These are phyloP conservation scores for Floccularia luteovirens DNA, from an alignment of 768 basidiomycete genomes.

Conservation along the genomic window DNA sequence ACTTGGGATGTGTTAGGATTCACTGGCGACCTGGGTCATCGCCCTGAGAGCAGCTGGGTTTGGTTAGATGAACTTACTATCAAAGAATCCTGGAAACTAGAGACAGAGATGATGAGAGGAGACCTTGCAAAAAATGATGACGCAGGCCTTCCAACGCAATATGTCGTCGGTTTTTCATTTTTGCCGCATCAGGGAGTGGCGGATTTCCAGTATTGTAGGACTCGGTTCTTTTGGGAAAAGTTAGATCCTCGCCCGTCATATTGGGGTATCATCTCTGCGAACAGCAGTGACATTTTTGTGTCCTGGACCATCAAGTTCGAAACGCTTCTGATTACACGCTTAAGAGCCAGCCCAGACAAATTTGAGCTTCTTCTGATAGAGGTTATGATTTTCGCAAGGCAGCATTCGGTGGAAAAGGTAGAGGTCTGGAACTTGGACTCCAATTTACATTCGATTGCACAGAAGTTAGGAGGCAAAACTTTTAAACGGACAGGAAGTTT, in stretches of 20 bases:
- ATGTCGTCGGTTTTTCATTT: constrained; percentile 11
- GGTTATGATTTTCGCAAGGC: constrained; percentile 17
- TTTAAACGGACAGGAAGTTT: constrained; percentile 26
- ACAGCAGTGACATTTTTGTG: constrained; percentile 10
- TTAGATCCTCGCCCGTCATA: constrained; percentile 7
- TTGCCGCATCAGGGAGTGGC: constrained; percentile 19
- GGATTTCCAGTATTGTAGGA: constrained; percentile 17
- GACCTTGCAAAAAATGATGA: constrained; percentile 15
- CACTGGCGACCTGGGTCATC: not conserved
- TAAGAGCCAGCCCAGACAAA: constrained; percentile 12
- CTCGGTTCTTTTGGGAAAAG: constrained; percentile 12
- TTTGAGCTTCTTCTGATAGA: constrained; percentile 24
- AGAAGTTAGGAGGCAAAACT: constrained; percentile 18
- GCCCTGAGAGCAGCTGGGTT: constrained; percentile 6
- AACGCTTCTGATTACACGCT: constrained; percentile 17
- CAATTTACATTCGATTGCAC: constrained; percentile 10
- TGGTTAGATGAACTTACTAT: constrained; percentile 24
- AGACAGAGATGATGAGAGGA: constrained; percentile 26
- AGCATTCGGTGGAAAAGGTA: constrained; percentile 21
- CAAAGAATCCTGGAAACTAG: constrained; percentile 25
- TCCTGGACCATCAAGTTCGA: constrained; percentile 18
- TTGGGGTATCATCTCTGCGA: constrained; percentile 7
- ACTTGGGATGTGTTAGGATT: constrained; percentile 21
- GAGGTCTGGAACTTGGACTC: constrained; percentile 37
- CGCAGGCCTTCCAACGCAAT: not conserved